Evolutionary conservation across 192 early-diverging fungal genomes (phyloP).

Genomic region (Entomortierella lignicola): DNA sequence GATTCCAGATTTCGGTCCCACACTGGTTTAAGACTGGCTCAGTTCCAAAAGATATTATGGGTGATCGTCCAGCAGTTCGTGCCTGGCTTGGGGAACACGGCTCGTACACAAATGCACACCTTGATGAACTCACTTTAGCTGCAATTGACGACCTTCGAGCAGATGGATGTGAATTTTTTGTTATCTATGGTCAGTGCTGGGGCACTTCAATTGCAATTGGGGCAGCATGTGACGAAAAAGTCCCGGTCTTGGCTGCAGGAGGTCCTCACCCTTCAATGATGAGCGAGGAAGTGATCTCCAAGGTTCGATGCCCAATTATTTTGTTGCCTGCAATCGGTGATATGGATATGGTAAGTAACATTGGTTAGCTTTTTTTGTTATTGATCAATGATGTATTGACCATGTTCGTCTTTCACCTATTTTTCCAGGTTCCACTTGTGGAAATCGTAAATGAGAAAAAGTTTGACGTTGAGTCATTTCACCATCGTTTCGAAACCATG

Average conservation of each 20-base stretch:
- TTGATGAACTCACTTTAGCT: constrained; percentile 36
- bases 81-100: constrained; percentile 55
- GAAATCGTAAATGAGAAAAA: constrained; percentile 43
- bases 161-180: constrained; percentile 51
- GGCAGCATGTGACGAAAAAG: constrained; percentile 49
- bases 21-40: constrained; percentile 63
- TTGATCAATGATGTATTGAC: too few relatives aligned
- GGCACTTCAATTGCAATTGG: constrained; percentile 66
- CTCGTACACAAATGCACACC: neutral
- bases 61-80: constrained; percentile 40
- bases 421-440: neutral
- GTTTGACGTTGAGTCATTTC: constrained; percentile 60
- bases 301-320: constrained; percentile 66
- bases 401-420: too few relatives aligned
- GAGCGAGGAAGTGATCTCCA: constrained; percentile 53
- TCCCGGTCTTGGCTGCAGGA: constrained; percentile 58
- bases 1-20: constrained; percentile 73
- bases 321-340: constrained; percentile 72
- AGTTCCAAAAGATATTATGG: constrained; percentile 12
- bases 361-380: too few relatives aligned
- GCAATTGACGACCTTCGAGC: constrained; percentile 40
- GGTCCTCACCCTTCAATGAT: constrained; percentile 73
- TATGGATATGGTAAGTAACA: constrained; percentile 56
- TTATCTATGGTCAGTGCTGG: constrained; percentile 75
- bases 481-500: constrained; percentile 65